Percentiles rank a stretch among this genome's conserved stretches.
Evolutionary conservation across 805 yeast species (phyloP).

Genomic region (Ogataea zsoltii): DNA sequence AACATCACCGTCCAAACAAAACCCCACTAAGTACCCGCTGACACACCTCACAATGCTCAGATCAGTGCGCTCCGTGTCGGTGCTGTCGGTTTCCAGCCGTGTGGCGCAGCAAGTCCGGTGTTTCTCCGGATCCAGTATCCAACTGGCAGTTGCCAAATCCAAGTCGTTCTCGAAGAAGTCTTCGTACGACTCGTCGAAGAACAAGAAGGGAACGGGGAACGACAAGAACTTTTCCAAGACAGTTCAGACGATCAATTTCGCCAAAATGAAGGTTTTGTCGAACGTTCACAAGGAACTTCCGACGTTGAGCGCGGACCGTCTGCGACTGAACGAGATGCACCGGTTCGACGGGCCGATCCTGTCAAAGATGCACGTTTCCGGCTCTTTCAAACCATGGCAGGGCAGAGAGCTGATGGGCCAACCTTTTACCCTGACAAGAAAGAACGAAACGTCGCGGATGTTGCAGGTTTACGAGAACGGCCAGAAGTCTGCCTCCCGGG

Average conservation of each 20-base stretch:
- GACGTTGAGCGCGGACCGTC: constrained; percentile 15
- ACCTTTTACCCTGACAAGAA: constrained; percentile 61
- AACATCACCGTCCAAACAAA: too few species aligned
- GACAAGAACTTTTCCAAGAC: constrained; percentile 30
- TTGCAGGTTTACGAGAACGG: constrained; percentile 41
- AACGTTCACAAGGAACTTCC: constrained; percentile 25
- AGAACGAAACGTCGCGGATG: constrained; percentile 44
- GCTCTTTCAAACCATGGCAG: constrained; percentile 68
- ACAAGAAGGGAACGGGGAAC: constrained; percentile 36
- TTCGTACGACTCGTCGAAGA: constrained; percentile 25
- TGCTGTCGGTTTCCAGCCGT: neutral
- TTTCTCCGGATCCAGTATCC: constrained; percentile 14
- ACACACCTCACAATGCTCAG: constrained; percentile 1
- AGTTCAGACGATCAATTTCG: too few species aligned
- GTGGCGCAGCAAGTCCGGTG: constrained; percentile 8
- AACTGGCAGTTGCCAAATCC: constrained; percentile 27
- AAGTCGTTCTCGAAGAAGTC: constrained; percentile 33
- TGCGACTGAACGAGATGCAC: constrained; percentile 33
- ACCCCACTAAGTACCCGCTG: neutral
- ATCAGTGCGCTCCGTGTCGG: neutral
- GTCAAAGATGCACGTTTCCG: constrained; percentile 49
- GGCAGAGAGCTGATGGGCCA: constrained; percentile 61
- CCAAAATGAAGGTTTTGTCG: too few species aligned
- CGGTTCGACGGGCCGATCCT: constrained; percentile 44
- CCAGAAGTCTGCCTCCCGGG: constrained; percentile 31